These are phyloP conservation scores for Euryodendron excelsum DNA, from an alignment of 148 eudicot species.

Conservation along the genomic window DNA sequence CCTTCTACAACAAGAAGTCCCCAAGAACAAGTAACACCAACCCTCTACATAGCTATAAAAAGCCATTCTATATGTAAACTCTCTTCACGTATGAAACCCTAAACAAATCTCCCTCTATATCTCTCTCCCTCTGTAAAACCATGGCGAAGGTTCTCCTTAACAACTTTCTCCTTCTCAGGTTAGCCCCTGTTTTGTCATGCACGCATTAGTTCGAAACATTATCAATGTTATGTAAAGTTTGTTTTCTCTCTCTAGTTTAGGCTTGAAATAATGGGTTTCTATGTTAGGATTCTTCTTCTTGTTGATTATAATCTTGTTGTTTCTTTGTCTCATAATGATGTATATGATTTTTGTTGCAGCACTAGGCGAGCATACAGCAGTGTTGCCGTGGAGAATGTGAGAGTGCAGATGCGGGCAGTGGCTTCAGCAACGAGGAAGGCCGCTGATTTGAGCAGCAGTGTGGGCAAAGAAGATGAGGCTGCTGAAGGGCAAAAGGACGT, in stretches of 20 bases:
- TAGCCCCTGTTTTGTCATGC: not conserved
- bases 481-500: not conserved
- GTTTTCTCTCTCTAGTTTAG: no score
- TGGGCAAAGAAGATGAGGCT: not conserved
- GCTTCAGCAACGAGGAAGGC: not conserved
- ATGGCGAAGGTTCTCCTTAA: slow-evolving; percentile 13
- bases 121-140: not conserved
- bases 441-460: not conserved
- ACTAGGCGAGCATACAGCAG: slow-evolving; percentile 11
- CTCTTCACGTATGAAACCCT: not conserved
- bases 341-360: not conserved
- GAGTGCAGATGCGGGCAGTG: not conserved
- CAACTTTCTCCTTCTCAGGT: slow-evolving; percentile 12
- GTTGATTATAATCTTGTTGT: no score
- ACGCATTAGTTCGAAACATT: no score
- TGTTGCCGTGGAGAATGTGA: slow-evolving; percentile 13
- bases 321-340: no score
- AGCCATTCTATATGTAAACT: not conserved
- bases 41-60: not conserved
- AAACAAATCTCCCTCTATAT: not conserved
- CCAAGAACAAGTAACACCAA: no score
- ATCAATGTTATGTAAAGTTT: no score
- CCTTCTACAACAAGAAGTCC: no score
- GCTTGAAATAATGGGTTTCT: no score
- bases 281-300: no score